phyloP scores from a whole-genome alignment of 148 eudicot species.

The Beta vulgaris region DNA sequence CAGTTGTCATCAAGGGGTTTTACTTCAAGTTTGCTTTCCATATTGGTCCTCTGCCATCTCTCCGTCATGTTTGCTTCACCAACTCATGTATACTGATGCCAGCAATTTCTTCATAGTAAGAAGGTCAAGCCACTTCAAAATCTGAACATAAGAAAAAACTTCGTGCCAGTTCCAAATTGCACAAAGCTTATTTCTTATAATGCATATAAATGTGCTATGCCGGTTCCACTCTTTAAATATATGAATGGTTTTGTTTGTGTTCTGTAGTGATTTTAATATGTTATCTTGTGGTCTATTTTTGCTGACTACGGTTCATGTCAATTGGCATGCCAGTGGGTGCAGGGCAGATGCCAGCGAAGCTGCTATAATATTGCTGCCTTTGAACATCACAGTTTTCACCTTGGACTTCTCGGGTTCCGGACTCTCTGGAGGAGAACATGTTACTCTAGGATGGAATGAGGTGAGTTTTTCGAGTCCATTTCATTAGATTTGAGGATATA shows the following conservation, averaged over 20 bases:
- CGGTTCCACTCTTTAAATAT: background rate
- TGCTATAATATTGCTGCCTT: slow-evolving; percentile 88
- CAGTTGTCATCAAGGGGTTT: too few relatives aligned
- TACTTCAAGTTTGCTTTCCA: too few relatives aligned
- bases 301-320: slow-evolving; percentile 28
- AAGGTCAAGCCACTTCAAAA: too few relatives aligned
- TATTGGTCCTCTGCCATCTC: too few relatives aligned
- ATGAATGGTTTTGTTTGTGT: background rate
- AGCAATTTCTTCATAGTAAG: too few relatives aligned
- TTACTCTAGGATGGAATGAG: slow-evolving; percentile 94
- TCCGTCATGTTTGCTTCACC: too few relatives aligned
- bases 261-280: background rate
- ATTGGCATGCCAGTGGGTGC: slow-evolving; percentile 73
- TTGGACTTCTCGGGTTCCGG: slow-evolving; percentile 99
- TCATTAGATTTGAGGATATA: background rate
- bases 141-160: too few relatives aligned
- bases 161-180: too few relatives aligned
- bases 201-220: too few relatives aligned
- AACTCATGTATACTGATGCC: too few relatives aligned
- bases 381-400: slow-evolving; percentile 75
- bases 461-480: slow-evolving; percentile 42
- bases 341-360: slow-evolving; percentile 99
- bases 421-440: slow-evolving; percentile 98
- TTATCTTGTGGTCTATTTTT: background rate
- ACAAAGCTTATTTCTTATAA: too few relatives aligned